Evolutionary conservation across 805 yeast species (phyloP), one percentile per base, ranked within the genome.

Genomic region (Metschnikowia lochheadii): DNA sequence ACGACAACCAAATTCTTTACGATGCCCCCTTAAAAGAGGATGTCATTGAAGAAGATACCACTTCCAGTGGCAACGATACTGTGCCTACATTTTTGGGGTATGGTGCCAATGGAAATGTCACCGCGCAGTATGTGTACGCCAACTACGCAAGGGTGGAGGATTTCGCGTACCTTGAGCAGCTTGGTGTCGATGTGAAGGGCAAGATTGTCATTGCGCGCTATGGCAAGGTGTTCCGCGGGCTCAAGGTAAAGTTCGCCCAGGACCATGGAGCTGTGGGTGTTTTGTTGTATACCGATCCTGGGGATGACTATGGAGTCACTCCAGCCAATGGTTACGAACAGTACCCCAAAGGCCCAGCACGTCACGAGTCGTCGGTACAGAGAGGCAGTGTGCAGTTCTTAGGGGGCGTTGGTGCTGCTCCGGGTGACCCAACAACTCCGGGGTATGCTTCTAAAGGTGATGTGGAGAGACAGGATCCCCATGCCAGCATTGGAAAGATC

Each of bases 391-490:
- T 80, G 0, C 81, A 75, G 52, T 81, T 72, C 53, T 71, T 82
- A 49, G 77, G 82, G 3, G 80, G 79, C n/a, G 56, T 60, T 5
- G 75, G 73, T 6, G 60, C 70, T 32, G 73, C 75, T 46, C 89
- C 90, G 0, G 91, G 91, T 11, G 92, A 85, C 61, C 91, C 91
- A 34, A 82, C 90, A 0, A 84, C 90, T 2, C 88, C 89, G 6
- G 89, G 88, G 63, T 15, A 80, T 68, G 77, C 88, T 1, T 79
- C 87, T 20, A 65, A 33, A 42, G 60, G 60, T 1, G 56, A 56
- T n/a, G 61, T 56, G 6, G 53, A 55, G 36, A 44, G 61, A 29
- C 44, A 51, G 26, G 61, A 58, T 21, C 61, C 61, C 0, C 59
- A 55, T 34, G 50, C 40, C n/a, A 64, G 76, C 6, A 82, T 81